Evolutionary conservation across 768 basidiomycete genomes (phyloP).

Genomic region (Nidularia pulvinata): DNA sequence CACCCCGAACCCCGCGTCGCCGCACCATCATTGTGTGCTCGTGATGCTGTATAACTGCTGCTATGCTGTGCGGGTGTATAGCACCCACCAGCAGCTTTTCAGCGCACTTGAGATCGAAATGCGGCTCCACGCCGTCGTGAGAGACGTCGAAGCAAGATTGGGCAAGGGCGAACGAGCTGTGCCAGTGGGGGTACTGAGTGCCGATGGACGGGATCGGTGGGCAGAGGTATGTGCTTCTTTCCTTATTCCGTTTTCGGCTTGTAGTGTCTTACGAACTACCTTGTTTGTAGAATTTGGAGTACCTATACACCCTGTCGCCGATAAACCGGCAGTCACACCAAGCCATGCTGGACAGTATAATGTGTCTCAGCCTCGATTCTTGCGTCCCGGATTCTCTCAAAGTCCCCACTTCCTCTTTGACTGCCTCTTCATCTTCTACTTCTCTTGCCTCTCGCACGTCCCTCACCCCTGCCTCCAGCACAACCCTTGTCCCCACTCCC

Average conservation of each 20-base stretch:
- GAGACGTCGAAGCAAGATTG: constrained; percentile 58
- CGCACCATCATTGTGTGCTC: constrained; percentile 58
- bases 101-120: constrained; percentile 38
- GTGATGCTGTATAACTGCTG: constrained; percentile 78
- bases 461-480: no score
- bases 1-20: constrained; percentile 36
- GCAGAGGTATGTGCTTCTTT: constrained; percentile 67
- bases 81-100: constrained; percentile 26
- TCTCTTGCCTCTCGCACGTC: no score
- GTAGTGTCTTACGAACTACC: neutral
- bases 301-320: constrained; percentile 67
- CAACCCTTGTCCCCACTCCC: no score
- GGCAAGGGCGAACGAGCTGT: constrained; percentile 54
- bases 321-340: constrained; percentile 60
- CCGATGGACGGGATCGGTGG: constrained; percentile 85
- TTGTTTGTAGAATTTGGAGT: constrained; percentile 66
- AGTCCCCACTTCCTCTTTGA: constrained; percentile 27
- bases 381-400: constrained; percentile 17
- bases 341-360: constrained; percentile 70
- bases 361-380: constrained; percentile 78
- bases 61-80: constrained; percentile 74
- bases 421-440: no score
- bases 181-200: constrained; percentile 70
- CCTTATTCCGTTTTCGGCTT: neutral
- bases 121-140: constrained; percentile 38